Evolutionary conservation across 2,329 filamentous ascomycete species (phyloP), one percentile per base, ranked within the genome.

Genomic region (Pseudovirgaria hyperparasitica): DNA sequence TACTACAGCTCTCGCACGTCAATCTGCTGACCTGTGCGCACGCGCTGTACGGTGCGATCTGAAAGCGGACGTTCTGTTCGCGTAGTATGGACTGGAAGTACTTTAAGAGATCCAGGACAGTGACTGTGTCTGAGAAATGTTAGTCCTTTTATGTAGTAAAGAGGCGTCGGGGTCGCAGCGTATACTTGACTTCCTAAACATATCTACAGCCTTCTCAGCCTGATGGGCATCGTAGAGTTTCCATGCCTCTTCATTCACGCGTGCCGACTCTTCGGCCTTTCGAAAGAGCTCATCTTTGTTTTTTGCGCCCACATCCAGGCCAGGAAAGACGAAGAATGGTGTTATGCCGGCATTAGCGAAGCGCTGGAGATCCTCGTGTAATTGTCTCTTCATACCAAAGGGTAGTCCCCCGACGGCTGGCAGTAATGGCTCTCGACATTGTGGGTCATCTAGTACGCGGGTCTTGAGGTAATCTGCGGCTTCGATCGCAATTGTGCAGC

Each of bases 321-420:
- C 90, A 51, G 87, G 82, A 55, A 98, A 98, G 27, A 98, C 67
- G 52, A 98, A 96, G 36, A 92, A 62, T 2, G 82, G 82, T n/a
- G 64, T 72, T 27, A 92, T 76, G 12, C 71, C 70, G 42, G 76
- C 61, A 23, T 68, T 66, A 34, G 72, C 70, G 65, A 90, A 82
- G 32, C 64, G 62, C 33, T 79, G 68, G 16, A 98, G 62, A 41
- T 92, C 82, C 26, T 70, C 67, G 48, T 82, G 72, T 36, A 98
- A 77, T 44, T 79, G 77, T 38, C 62, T 64, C 53, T 72, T 72
- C 46, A 96, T 67, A 28, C 80, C 80, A 33, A 81, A 73, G 3
- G 87, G 90, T 34, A 87, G 69, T 31, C 90, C 90, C 26, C 87
- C 90, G 25, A 96, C 71, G 13, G 90, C 90, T 29, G 85, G 75